A percentile compares a stretch with the other conserved stretches of the same genome.
Evolutionary conservation across 208 protist genomes (phyloP).

Genomic region (Wallacemonas rigidus): DNA sequence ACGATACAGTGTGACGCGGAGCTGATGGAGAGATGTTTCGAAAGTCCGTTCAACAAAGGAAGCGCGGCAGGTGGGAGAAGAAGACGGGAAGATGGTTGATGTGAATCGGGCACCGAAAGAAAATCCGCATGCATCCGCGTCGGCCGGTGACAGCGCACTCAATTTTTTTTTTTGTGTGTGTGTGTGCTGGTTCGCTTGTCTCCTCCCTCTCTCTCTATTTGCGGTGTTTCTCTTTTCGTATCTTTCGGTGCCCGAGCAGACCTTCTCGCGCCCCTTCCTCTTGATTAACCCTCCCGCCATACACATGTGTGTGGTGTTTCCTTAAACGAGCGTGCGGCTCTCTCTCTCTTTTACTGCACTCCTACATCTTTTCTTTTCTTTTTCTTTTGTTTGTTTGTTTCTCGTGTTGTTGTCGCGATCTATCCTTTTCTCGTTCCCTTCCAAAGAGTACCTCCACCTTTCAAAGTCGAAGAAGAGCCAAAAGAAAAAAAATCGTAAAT

Average conservation of each 20-base stretch:
- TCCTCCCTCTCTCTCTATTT: neutral
- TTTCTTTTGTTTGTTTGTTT: conserved; percentile 7
- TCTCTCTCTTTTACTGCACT: conserved; percentile 1
- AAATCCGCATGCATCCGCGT: too few species aligned
- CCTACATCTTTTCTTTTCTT: conserved; percentile 11
- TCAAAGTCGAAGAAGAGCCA: neutral
- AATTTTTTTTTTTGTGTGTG: neutral
- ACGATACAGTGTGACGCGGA: neutral
- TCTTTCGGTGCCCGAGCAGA: neutral
- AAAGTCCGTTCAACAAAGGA: too few species aligned
- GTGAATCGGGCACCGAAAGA: too few species aligned
- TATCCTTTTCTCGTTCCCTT: neutral
- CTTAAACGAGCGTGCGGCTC: neutral
- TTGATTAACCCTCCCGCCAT: neutral
- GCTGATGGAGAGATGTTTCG: too few species aligned
- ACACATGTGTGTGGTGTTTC: too few species aligned
- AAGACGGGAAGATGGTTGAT: too few species aligned
- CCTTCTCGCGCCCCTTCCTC: neutral
- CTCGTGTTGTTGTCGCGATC: neutral
- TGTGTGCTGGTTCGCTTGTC: neutral
- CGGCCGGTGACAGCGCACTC: too few species aligned
- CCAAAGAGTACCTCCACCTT: neutral
- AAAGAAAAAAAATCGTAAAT: too few species aligned
- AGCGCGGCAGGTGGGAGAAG: too few species aligned
- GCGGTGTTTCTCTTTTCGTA: neutral